These are phyloP conservation scores for Musa itinerans DNA, from an alignment of 176 grass and related monocot genomes.

Conservation along the genomic window DNA sequence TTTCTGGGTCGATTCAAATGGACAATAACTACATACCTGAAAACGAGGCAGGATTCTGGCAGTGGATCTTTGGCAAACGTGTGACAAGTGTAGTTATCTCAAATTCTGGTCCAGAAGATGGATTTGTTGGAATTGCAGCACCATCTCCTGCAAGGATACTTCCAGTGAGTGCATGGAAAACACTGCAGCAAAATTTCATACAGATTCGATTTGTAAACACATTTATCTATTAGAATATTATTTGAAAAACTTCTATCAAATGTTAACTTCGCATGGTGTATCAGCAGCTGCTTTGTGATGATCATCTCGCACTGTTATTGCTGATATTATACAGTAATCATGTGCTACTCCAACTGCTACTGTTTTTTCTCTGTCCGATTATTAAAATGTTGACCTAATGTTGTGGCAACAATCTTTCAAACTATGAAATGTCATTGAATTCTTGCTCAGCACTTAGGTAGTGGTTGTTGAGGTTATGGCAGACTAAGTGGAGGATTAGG, in stretches of 20 bases:
- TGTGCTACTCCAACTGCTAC: too few species aligned
- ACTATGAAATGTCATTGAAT: too few species aligned
- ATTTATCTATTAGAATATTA: neutral
- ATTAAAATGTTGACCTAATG: too few species aligned
- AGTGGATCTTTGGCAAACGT: conserved; percentile 91
- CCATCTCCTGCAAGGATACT: conserved; percentile 79
- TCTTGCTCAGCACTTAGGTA: too few species aligned
- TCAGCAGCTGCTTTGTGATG: neutral
- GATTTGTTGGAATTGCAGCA: conserved; percentile 80
- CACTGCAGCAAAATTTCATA: conserved; percentile 8
- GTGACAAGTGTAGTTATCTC: conserved; percentile 64
- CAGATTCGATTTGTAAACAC: neutral
- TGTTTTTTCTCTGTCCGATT: too few species aligned
- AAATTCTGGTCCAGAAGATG: conserved; percentile 61
- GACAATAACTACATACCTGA: conserved; percentile 78
- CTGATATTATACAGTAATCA: too few species aligned
- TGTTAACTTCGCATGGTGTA: neutral
- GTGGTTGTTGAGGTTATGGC: too few species aligned
- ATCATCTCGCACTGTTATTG: neutral
- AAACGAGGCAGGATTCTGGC: conserved; percentile 90
- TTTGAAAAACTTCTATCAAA: neutral
- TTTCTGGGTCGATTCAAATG: conserved; percentile 72
- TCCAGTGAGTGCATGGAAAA: conserved; percentile 42
- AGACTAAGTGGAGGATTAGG: too few species aligned
- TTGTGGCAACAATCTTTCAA: neutral